phyloP scores from a whole-genome alignment of 345 rosid genomes.

The Acer saccharum region DNA sequence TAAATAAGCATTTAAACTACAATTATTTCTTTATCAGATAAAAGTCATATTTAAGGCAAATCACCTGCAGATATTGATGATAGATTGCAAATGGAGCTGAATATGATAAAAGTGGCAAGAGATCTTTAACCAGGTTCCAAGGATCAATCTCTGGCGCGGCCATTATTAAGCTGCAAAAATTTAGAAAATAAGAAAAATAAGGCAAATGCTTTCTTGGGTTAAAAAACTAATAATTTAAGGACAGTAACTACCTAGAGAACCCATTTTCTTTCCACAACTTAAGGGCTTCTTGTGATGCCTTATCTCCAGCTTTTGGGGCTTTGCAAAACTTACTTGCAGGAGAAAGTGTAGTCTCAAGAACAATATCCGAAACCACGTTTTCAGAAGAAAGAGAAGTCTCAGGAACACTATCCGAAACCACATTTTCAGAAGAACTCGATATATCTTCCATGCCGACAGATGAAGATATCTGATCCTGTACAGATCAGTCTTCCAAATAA shows the following conservation, averaged over 20 bases:
- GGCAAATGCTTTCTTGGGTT: neutral
- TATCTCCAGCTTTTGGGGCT: constrained; percentile 70
- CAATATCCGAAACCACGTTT: constrained; percentile 29
- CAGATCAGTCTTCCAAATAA: constrained; percentile 12
- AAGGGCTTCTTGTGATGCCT: constrained; percentile 60
- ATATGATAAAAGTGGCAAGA: constrained; percentile 70
- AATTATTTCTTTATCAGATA: neutral
- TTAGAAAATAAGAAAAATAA: neutral
- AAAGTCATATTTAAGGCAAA: neutral
- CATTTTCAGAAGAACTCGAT: constrained; percentile 43
- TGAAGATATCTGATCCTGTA: constrained; percentile 48
- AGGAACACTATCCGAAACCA: constrained; percentile 26
- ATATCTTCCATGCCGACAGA: constrained; percentile 40
- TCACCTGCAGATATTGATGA: constrained; percentile 92
- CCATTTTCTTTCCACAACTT: constrained; percentile 80
- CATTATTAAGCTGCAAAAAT: constrained; percentile 64
- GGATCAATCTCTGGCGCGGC: constrained; percentile 88
- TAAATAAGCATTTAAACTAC: neutral
- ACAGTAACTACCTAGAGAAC: constrained; percentile 68
- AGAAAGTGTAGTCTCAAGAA: constrained; percentile 28
- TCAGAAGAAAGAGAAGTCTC: constrained; percentile 34
- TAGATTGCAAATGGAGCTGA: constrained; percentile 93
- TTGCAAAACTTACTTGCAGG: constrained; percentile 43
- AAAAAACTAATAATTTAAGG: constrained; percentile 12
- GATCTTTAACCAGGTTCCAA: constrained; percentile 67